Evolutionary conservation across 2,329 filamentous ascomycete genomes (phyloP).

Genomic region (Monosporascus sp.): DNA sequence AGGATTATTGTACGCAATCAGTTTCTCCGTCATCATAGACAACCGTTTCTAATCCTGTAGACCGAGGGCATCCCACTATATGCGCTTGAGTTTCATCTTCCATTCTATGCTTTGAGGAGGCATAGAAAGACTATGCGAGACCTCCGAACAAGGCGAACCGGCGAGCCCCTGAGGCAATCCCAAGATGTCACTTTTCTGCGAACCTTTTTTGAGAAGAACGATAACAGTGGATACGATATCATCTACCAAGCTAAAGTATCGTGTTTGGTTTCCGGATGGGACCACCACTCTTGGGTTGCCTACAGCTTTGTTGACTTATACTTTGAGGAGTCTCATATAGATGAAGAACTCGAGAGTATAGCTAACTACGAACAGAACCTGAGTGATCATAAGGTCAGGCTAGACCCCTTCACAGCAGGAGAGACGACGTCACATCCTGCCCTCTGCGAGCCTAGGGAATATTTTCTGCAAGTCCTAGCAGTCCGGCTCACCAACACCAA

Average conservation of each 20-base stretch:
- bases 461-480: slow-evolving; percentile 2
- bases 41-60: not conserved
- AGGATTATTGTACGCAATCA: slow-evolving; percentile 1
- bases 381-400: not conserved
- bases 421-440: not conserved
- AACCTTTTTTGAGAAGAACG: slow-evolving; percentile 1
- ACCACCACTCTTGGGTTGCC: slow-evolving; percentile 3
- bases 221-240: slow-evolving; percentile 6
- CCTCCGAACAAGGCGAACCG: not conserved
- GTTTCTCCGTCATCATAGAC: not conserved
- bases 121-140: slow-evolving; percentile 1
- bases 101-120: slow-evolving; percentile 3
- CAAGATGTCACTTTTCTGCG: slow-evolving; percentile 7
- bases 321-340: slow-evolving; percentile 1
- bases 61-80: not conserved
- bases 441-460: slow-evolving; percentile 2
- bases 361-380: slow-evolving; percentile 1
- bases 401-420: slow-evolving; percentile 4
- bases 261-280: slow-evolving; percentile 4
- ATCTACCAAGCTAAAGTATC: slow-evolving; percentile 7
- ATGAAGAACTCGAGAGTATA: slow-evolving; percentile 4
- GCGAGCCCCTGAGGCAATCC: slow-evolving; percentile 1
- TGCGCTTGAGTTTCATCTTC: slow-evolving; percentile 6
- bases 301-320: slow-evolving; percentile 8
- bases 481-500: not conserved